Evolutionary conservation across 2,329 filamentous ascomycete genomes (phyloP).

Genomic region (Botrytis byssoidea): DNA sequence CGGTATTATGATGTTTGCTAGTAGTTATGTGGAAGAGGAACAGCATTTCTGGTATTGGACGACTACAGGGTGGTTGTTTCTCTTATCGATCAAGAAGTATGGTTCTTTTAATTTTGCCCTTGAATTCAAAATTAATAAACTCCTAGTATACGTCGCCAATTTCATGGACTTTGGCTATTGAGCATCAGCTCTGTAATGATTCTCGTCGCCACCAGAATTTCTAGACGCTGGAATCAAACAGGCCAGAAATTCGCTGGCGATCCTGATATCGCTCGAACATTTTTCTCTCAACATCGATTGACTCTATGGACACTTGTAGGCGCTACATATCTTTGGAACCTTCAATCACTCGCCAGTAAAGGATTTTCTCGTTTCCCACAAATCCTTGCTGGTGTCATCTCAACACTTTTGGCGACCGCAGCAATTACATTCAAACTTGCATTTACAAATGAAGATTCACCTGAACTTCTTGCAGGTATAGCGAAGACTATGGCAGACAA

Average conservation of each 20-base stretch:
- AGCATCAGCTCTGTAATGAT: conserved; percentile 44
- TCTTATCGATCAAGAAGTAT: conserved; percentile 49
- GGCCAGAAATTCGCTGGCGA: conserved; percentile 94
- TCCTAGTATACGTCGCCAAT: conserved; percentile 30
- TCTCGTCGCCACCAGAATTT: conserved; percentile 62
- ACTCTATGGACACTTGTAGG: conserved; percentile 74
- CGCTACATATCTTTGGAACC: conserved; percentile 61
- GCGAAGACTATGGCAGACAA: conserved; percentile 37
- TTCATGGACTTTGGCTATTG: conserved; percentile 22
- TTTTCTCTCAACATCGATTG: conserved; percentile 61
- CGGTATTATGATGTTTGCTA: conserved; percentile 92
- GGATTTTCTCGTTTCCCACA: conserved; percentile 36
- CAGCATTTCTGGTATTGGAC: conserved; percentile 99
- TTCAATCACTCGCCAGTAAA: conserved; percentile 31
- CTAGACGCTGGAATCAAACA: conserved; percentile 90
- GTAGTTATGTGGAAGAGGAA: conserved; percentile 96
- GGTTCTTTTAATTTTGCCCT: background rate
- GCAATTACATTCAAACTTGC: conserved; percentile 85
- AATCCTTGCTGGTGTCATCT: conserved; percentile 36
- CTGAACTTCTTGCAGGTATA: conserved; percentile 65
- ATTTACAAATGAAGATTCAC: conserved; percentile 84
- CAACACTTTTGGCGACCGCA: conserved; percentile 47
- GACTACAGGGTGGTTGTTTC: conserved; percentile 65
- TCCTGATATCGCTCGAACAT: conserved; percentile 76
- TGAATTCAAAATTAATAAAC: conserved; percentile 17